A percentile compares a stretch with the other conserved stretches of the same genome.
Evolutionary conservation across 2,329 filamentous ascomycete species (phyloP).

Genomic region (Neofusicoccum sp.): DNA sequence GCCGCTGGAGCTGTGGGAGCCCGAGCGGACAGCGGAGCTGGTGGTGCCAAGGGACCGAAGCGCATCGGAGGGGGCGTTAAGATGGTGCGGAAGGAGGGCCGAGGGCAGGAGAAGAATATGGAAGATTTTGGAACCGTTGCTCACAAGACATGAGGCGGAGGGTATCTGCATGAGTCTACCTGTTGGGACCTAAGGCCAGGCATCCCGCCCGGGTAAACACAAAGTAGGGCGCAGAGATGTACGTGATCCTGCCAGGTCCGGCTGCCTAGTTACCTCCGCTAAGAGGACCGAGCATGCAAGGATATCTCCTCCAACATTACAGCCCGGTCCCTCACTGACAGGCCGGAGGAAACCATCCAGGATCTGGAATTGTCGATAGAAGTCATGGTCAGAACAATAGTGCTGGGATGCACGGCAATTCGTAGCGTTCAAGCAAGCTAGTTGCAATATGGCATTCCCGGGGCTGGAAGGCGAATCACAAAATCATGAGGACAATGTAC

Average conservation of each 20-base stretch:
- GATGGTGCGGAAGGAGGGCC: conserved; percentile 25
- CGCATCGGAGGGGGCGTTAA: conserved; percentile 8
- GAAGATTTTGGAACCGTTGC: conserved; percentile 36
- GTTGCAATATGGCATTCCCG: not conserved
- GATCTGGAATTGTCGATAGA: no score
- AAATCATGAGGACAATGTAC: no score
- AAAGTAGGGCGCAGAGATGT: not conserved
- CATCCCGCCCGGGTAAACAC: no score
- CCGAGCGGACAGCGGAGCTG: not conserved
- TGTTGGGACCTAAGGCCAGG: no score
- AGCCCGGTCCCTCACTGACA: no score
- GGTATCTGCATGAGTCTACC: not conserved
- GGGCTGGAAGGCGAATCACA: not conserved
- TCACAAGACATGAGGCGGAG: not conserved
- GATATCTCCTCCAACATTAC: no score
- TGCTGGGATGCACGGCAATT: no score
- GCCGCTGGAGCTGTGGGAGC: not conserved
- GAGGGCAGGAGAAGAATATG: conserved; percentile 33
- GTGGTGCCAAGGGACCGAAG: conserved; percentile 25
- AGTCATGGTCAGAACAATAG: no score
- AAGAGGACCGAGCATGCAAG: not conserved
- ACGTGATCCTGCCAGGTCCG: not conserved
- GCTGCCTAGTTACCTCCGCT: not conserved
- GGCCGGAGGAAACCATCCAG: no score
- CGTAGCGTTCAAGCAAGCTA: no score